These are phyloP conservation scores for Knufia petricola DNA, from an alignment of 2,329 filamentous ascomycete genomes.

Conservation along the genomic window DNA sequence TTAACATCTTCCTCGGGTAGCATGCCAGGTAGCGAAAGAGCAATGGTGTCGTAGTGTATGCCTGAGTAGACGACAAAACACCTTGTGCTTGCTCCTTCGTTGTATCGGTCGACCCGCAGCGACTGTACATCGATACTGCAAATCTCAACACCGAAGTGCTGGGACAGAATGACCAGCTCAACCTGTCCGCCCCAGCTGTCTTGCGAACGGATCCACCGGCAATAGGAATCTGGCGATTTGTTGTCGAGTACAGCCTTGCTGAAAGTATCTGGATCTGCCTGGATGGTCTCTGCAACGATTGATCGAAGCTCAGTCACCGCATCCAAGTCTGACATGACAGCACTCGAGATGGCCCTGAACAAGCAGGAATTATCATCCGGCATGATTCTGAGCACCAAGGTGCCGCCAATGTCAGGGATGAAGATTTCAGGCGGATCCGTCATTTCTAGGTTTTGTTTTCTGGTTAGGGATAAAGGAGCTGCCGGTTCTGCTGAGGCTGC, in stretches of 20 bases:
- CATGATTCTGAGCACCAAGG: slow-evolving; percentile 76
- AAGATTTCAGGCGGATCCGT: slow-evolving; percentile 54
- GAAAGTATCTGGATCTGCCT: slow-evolving; percentile 62
- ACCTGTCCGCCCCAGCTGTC: slow-evolving; percentile 88
- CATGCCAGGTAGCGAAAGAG: slow-evolving; percentile 55
- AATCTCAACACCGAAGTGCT: slow-evolving; percentile 78
- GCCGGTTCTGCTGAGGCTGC: slow-evolving; percentile 9
- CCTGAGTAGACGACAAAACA: slow-evolving; percentile 75
- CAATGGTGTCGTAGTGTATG: slow-evolving; percentile 88
- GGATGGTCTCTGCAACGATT: slow-evolving; percentile 70
- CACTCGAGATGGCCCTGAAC: slow-evolving; percentile 78
- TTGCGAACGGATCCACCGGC: slow-evolving; percentile 66
- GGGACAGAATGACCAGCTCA: slow-evolving; percentile 73
- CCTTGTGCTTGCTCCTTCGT: slow-evolving; percentile 58
- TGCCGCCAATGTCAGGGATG: slow-evolving; percentile 47
- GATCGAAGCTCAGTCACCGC: slow-evolving; percentile 63
- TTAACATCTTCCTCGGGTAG: slow-evolving; percentile 64
- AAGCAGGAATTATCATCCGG: slow-evolving; percentile 93
- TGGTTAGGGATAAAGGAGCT: slow-evolving; percentile 29
- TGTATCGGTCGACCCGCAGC: slow-evolving; percentile 62
- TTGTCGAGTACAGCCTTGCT: slow-evolving; percentile 66
- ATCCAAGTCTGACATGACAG: slow-evolving; percentile 59
- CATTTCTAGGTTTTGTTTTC: slow-evolving; percentile 35
- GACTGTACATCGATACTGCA: slow-evolving; percentile 72
- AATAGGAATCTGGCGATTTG: slow-evolving; percentile 61